Percentiles rank a stretch among this genome's conserved stretches.
Evolutionary conservation across 2,329 filamentous ascomycete species (phyloP).

Genomic region (Epichloe coenophiala): DNA sequence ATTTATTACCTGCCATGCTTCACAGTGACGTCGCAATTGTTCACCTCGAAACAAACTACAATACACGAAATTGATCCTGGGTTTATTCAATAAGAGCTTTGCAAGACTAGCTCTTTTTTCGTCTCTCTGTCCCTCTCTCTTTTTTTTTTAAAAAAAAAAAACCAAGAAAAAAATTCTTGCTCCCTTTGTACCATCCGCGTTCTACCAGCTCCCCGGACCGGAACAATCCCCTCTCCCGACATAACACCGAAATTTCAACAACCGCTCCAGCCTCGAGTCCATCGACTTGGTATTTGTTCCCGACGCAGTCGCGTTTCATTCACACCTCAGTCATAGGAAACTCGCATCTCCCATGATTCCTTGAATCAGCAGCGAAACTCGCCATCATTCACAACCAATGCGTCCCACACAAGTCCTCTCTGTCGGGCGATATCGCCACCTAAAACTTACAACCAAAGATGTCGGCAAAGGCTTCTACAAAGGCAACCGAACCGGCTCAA

Average conservation of each 20-base stretch:
- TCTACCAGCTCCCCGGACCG: slow-evolving; percentile 9
- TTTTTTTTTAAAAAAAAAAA: too few species aligned
- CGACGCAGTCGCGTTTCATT: too few species aligned
- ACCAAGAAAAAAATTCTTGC: too few species aligned
- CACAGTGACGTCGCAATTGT: not conserved
- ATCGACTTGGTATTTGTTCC: too few species aligned
- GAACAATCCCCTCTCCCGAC: slow-evolving; percentile 17
- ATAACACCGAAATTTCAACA: slow-evolving; percentile 8
- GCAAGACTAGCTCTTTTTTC: too few species aligned
- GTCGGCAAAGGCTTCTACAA: slow-evolving; percentile 95
- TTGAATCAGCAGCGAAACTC: slow-evolving; percentile 1
- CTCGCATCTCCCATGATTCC: not conserved
- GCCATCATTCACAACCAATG: slow-evolving; percentile 29
- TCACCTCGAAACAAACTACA: too few species aligned
- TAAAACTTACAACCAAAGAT: slow-evolving; percentile 81
- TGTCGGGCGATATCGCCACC: slow-evolving; percentile 55
- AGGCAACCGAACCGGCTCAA: slow-evolving; percentile 76
- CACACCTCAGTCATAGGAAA: too few species aligned
- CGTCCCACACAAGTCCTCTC: slow-evolving; percentile 55
- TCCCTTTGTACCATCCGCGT: too few species aligned
- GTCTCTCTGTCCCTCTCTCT: too few species aligned
- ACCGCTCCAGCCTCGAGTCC: not conserved
- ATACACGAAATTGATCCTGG: too few species aligned
- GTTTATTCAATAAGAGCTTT: too few species aligned
- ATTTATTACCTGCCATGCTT: too few species aligned